These are phyloP conservation scores for Scheffersomyces cryptocercus DNA, from an alignment of 1,139 yeast genomes.

Conservation along the genomic window DNA sequence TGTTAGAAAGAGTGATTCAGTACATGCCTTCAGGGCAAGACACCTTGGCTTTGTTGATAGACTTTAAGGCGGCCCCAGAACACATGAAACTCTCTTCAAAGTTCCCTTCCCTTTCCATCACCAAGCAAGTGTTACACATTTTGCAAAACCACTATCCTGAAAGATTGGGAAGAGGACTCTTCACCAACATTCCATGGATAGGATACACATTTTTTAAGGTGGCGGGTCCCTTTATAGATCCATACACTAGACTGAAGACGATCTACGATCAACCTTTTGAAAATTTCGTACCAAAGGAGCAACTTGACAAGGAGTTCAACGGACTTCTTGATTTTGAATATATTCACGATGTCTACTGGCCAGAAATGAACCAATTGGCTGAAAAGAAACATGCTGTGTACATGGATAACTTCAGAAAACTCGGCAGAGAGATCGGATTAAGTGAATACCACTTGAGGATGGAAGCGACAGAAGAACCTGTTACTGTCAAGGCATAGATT, in stretches of 20 bases:
- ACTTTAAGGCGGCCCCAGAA: constrained; percentile 67
- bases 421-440: constrained; percentile 44
- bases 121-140: constrained; percentile 77
- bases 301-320: constrained; percentile 48
- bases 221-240: constrained; percentile 52
- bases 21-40: constrained; percentile 97
- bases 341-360: constrained; percentile 46
- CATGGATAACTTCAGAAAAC: constrained; percentile 36
- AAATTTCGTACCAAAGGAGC: constrained; percentile 46
- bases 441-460: constrained; percentile 46
- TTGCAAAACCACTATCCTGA: constrained; percentile 83
- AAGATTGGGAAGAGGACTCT: constrained; percentile 48
- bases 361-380: constrained; percentile 41
- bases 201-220: constrained; percentile 50
- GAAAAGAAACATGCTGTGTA: constrained; percentile 37
- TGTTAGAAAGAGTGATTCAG: constrained; percentile 87
- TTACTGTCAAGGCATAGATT: too few relatives aligned
- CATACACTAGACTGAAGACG: constrained; percentile 50
- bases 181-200: constrained; percentile 50
- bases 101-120: constrained; percentile 45
- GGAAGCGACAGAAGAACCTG: constrained; percentile 5
- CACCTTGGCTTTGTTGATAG: constrained; percentile 83
- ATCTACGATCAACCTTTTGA: constrained; percentile 51
- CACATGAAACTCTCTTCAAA: constrained; percentile 40
- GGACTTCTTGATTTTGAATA: constrained; percentile 47